A percentile compares a stretch with the other conserved stretches of the same genome.
These are phyloP conservation scores for Golubevia pallescens DNA, from an alignment of 1,284 basidiomycete species.

Conservation along the genomic window DNA sequence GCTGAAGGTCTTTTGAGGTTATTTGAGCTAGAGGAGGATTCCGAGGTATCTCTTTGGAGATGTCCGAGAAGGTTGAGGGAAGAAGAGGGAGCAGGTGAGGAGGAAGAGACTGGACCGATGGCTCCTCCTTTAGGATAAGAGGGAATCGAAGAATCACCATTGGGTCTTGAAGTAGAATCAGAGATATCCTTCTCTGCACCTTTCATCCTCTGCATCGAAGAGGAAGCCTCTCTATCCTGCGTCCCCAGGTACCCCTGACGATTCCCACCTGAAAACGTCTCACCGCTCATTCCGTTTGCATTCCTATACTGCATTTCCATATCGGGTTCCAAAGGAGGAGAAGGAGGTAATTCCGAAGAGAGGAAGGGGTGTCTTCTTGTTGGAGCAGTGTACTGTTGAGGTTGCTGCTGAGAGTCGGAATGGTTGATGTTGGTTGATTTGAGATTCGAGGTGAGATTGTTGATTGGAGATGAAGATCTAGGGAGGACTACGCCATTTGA, in stretches of 20 bases:
- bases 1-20: neutral
- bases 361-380: slow-evolving; percentile 37
- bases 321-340: slow-evolving; percentile 44
- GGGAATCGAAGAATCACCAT: neutral
- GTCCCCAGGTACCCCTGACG: no score
- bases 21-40: neutral
- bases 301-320: no score
- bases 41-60: neutral
- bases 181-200: neutral
- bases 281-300: no score
- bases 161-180: no score
- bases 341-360: slow-evolving; percentile 42
- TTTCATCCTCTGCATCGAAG: neutral
- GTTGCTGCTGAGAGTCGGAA: slow-evolving; percentile 5
- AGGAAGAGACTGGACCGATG: no score
- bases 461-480: neutral
- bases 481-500: neutral
- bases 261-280: no score
- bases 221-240: no score
- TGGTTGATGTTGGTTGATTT: neutral
- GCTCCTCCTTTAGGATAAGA: neutral
- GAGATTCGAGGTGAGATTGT: neutral
- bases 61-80: neutral
- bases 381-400: slow-evolving; percentile 27
- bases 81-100: neutral